Base-by-base conservation (phyloP, 176 grass and related monocot species). In the Oryza officinalis region DNA sequence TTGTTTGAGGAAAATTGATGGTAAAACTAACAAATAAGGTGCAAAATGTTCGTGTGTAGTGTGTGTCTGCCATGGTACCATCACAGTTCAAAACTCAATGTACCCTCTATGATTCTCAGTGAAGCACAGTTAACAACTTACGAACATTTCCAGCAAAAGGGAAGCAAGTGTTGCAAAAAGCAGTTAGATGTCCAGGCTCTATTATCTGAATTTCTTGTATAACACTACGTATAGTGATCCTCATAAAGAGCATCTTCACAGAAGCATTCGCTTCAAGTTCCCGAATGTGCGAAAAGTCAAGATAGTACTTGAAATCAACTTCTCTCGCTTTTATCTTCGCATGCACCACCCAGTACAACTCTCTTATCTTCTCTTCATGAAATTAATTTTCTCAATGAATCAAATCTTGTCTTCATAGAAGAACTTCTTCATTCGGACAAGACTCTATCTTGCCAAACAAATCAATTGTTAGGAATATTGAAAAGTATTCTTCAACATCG, bases 241-340 rank as follows among this genome's bases (percentile, higher is more conserved):
- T 90, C 83, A 10, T 93, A 93, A 89, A 88, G 72, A 87, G 80
- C 65, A 86, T 90, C 92, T 94, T 83, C 84, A 67, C 78, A 87
- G 80, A 88, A 85, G 76, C 75, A 87, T 78, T 92, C 52, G 81
- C 90, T 98, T 89, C 86, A 77, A 85, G 82, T 86, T 89, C 87
- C 81, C 73, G 72, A 75, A 86, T 35, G 74, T 90, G 82, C 60
- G 63, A 90, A 92, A 86, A 89, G 64, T 88, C 76, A 72, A 75
- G 18, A 86, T 86, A 92, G 84, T 72, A 92, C 92, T 97, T 98
- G 82, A 91, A 89, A 88, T 89, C 80, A 76, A 92, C 86, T 92
- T 87, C 84, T 59, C 90, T 86, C 65, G 66, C 73, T 77, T 85
- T 93, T 92, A 94, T 89, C 94, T 97, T 97, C 92, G 88, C 88